Base-by-base conservation (phyloP, 176 grass and related monocot genomes). In the Musa beccarii region DNA sequence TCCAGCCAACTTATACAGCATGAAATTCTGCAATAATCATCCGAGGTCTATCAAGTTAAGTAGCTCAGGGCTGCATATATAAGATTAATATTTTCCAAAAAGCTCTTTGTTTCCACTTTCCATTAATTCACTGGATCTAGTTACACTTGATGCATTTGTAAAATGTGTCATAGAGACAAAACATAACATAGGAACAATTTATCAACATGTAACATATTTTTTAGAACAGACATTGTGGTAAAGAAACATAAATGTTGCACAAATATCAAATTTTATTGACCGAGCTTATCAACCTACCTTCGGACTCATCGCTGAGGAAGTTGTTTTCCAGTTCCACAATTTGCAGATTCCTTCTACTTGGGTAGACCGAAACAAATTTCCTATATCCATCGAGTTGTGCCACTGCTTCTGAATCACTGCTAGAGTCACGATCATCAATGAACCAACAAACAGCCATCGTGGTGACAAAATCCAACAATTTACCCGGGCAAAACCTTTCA, bases 391-490 rank as follows among this genome's bases (percentile, higher is more conserved):
- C 2, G 25, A 71, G 66, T 29, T 34, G 19, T 2, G 10, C 15
- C 24, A 57, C 2, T 54, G 7, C 52, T 54, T 43, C 28, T 4
- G 25, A 22, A 71, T 54, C 22, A 53, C 13, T 54, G 19, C 24
- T 11, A 70, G 52, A 11, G 52, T 59, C 24, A 12, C 17, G 2
- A 57, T 49, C 26, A 50, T 23, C 65, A 49, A 49, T 24, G 52
- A 8, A 22, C 53, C 22, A 70, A 43, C 52, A 59, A 79, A 79
- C 53, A 69, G 77, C 65, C 19, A 59, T 24, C 43, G 34, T 24
- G 22, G 4, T 19, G 71, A 70, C 66, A 79, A 79, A 70, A 20
- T 79, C 53, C 2, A 79, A 54, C 24, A 69, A 70, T 71, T 43
- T 53, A 54, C 9, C 53, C 20, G 66, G 11, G 55, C 52, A 54